Base-by-base conservation (phyloP, 331 rosid species). In the Telfairia occidentalis region DNA sequence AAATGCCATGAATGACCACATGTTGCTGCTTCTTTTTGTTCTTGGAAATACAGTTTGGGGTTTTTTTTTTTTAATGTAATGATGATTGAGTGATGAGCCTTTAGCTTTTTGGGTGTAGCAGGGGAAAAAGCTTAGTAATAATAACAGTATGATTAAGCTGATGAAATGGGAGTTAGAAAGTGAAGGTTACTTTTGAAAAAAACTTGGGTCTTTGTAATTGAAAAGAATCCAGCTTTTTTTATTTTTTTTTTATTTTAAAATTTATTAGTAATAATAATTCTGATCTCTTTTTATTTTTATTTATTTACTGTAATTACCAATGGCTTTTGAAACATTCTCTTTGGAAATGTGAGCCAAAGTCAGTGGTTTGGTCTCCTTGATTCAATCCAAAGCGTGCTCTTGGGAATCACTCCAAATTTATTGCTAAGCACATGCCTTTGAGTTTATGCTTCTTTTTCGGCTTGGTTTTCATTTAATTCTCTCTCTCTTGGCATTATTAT, bases 381-480 rank as follows among this genome's bases (percentile, higher is more conserved):
- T 86, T 84, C 96, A 88, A 86, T 79, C 90, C 96, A 84, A 92
- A 78, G 97, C 97, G 90, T 92, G 97, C 97, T 77, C 91, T 90
- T 83, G 92, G 86, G 86, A 85, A 54, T 79, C 93, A 92, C 81
- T 88, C 88, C 59, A 71, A 76, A 21, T 89, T 82, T 84, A 80
- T 86, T 90, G 97, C 90, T 79, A 60, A 74, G 84, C 97, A 87
- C 92, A 90, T 94, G 98, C 83, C n/a, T 61, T 87, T 65, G 37
- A 32, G 37, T 63, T 63, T 83, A 64, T 49, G 18, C 80, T 7
- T 65, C 78, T 28, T 28, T 76, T 60, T 80, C 52, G 46, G 21
- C 63, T 65, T 72, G 6, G 7, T 75, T 69, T 49, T 32, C 78
- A 32, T 81, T 84, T 76, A 35, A 65, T 85, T 69, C 37, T 61